Evolutionary conservation across 768 basidiomycete genomes (phyloP).

Genomic region (Amanita fuliginea): DNA sequence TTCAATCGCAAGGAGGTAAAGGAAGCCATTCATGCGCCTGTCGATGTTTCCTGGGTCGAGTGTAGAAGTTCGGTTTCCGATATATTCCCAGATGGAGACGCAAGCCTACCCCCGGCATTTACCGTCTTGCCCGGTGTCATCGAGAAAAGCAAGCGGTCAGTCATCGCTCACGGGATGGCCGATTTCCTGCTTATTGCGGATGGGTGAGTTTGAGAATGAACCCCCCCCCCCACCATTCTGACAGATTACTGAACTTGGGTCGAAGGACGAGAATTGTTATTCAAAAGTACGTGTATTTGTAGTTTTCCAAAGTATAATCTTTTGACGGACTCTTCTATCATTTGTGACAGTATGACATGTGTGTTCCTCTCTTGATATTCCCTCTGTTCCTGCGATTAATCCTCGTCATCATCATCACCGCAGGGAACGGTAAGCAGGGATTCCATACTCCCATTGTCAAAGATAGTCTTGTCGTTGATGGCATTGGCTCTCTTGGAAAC

Average conservation of each 20-base stretch:
- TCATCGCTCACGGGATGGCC: slow-evolving; percentile 63
- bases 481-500: slow-evolving; percentile 55
- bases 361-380: slow-evolving; percentile 8
- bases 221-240: not conserved
- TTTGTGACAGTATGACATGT: slow-evolving; percentile 30
- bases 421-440: slow-evolving; percentile 56
- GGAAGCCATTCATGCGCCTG: slow-evolving; percentile 59
- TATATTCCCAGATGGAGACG: slow-evolving; percentile 56
- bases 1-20: slow-evolving; percentile 64
- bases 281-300: slow-evolving; percentile 38
- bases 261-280: slow-evolving; percentile 46
- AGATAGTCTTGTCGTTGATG: slow-evolving; percentile 65
- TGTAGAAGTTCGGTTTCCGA: slow-evolving; percentile 36
- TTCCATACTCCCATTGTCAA: slow-evolving; percentile 58
- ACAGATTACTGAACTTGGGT: not conserved
- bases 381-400: not conserved
- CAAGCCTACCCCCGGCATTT: slow-evolving; percentile 49
- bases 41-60: slow-evolving; percentile 47
- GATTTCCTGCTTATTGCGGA: slow-evolving; percentile 69
- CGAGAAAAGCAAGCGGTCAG: slow-evolving; percentile 57
- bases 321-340: not conserved
- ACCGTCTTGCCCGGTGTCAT: slow-evolving; percentile 66
- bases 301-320: not conserved
- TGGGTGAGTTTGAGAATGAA: slow-evolving; percentile 35
- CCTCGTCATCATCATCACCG: no score